Percentiles rank a stretch among this genome's conserved stretches.
These are phyloP conservation scores for Fusarium sp. DNA, from an alignment of 2,329 filamentous ascomycete species.

Conservation along the genomic window DNA sequence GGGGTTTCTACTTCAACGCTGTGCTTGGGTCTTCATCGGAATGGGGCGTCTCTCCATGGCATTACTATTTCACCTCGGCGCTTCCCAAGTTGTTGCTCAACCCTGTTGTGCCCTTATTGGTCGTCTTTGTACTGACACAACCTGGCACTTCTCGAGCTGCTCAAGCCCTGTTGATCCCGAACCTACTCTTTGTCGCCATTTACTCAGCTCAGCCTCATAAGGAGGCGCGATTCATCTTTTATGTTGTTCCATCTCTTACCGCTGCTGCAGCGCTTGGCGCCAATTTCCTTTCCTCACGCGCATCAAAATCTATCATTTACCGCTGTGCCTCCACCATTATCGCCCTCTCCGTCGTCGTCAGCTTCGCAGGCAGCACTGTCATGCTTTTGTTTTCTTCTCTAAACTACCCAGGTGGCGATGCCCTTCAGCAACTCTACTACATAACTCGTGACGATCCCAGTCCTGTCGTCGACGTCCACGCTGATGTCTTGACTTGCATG, in stretches of 20 bases:
- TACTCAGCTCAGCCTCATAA: slow-evolving; percentile 96
- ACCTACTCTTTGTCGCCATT: slow-evolving; percentile 77
- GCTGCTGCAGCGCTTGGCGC: slow-evolving; percentile 81
- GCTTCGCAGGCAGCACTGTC: slow-evolving; percentile 70
- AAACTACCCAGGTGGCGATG: slow-evolving; percentile 94
- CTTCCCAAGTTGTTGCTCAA: slow-evolving; percentile 88
- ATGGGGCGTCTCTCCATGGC: slow-evolving; percentile 89
- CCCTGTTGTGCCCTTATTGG: slow-evolving; percentile 72
- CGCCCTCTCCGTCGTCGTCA: slow-evolving; percentile 68
- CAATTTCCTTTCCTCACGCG: slow-evolving; percentile 74
- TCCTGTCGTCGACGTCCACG: slow-evolving; percentile 63
- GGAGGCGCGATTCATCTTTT: slow-evolving; percentile 95
- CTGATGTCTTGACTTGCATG: slow-evolving; percentile 77
- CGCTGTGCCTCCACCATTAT: slow-evolving; percentile 67
- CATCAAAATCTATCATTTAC: slow-evolving; percentile 70
- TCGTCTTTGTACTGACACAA: slow-evolving; percentile 64
- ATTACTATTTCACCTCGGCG: slow-evolving; percentile 86
- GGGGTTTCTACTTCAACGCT: slow-evolving; percentile 92
- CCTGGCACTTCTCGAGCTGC: slow-evolving; percentile 60
- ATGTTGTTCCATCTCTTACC: slow-evolving; percentile 84
- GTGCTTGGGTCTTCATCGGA: slow-evolving; percentile 83
- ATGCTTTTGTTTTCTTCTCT: slow-evolving; percentile 85
- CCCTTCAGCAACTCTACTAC: slow-evolving; percentile 68
- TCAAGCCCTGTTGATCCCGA: slow-evolving; percentile 70
- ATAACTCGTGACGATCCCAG: slow-evolving; percentile 46